Conservation (phyloP, 2,329 filamentous ascomycete genomes). For the Cytospora leucostoma region DNA sequence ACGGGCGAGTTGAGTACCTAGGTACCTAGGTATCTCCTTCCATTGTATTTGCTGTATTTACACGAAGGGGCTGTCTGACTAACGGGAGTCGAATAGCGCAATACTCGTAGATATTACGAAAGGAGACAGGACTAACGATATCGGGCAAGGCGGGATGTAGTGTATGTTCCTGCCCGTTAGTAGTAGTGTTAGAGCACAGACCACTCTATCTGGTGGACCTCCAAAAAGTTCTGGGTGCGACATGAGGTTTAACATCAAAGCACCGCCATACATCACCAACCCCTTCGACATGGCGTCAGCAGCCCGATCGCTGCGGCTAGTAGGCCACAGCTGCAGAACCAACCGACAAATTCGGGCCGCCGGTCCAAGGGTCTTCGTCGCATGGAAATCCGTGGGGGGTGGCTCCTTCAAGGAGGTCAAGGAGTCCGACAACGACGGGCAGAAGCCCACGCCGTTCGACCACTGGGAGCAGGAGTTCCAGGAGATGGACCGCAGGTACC, state of each 20-base stretch:
- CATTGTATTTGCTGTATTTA: constrained; percentile 1
- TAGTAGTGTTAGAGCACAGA: neutral
- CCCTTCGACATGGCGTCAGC: constrained; percentile 43
- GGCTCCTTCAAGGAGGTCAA: constrained; percentile 25
- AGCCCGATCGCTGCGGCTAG: constrained; percentile 44
- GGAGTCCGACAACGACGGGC: constrained; percentile 17
- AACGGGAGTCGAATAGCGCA: neutral
- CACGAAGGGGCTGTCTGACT: neutral
- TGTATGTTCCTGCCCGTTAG: neutral
- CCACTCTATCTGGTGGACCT: constrained; percentile 1
- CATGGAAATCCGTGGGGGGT: constrained; percentile 35
- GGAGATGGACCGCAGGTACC: constrained; percentile 20
- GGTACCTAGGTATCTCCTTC: neutral
- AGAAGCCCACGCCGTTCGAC: constrained; percentile 23
- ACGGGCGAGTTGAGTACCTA: neutral
- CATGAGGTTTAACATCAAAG: constrained; percentile 13
- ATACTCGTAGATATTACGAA: neutral
- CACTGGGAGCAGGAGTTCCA: constrained; percentile 31
- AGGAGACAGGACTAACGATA: neutral
- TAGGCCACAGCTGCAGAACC: constrained; percentile 40
- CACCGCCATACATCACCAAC: constrained; percentile 23
- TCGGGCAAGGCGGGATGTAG: neutral
- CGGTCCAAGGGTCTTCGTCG: constrained; percentile 30
- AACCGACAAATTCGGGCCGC: constrained; percentile 29
- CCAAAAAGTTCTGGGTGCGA: constrained; percentile 20